These are phyloP conservation scores for Tetrahymena malaccensis DNA, from an alignment of 73 alveolate species.

Conservation along the genomic window DNA sequence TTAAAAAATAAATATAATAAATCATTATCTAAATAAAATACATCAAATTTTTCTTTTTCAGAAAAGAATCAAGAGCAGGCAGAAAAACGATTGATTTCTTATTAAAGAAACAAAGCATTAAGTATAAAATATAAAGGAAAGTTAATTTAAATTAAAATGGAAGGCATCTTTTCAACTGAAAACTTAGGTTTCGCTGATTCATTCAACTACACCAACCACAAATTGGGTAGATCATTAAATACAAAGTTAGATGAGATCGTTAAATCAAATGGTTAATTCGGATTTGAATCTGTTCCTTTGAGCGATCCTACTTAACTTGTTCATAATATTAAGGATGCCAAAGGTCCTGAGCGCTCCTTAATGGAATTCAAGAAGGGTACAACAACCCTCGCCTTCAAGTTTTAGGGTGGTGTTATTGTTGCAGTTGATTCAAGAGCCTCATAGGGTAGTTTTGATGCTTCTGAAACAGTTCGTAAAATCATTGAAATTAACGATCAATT, in stretches of 20 bases:
- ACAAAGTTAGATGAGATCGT: background rate
- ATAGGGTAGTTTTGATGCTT: slow-evolving; percentile 96
- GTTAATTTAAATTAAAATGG: background rate
- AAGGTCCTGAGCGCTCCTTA: background rate
- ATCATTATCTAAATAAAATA: background rate
- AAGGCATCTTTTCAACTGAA: background rate
- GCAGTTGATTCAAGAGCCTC: slow-evolving; percentile 99
- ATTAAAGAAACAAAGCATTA: background rate
- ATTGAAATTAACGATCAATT: slow-evolving; percentile 95
- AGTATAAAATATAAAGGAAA: background rate
- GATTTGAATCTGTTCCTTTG: background rate
- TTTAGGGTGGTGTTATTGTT: slow-evolving; percentile 91
- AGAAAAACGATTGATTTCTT: background rate
- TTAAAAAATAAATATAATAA: background rate
- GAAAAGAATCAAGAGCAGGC: slow-evolving; percentile 1
- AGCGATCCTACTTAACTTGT: background rate
- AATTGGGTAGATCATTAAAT: background rate
- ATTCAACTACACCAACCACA: background rate
- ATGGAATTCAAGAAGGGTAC: slow-evolving; percentile 83
- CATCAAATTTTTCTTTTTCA: background rate
- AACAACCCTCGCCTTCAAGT: slow-evolving; percentile 90
- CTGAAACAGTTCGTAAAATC: slow-evolving; percentile 91
- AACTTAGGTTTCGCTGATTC: background rate
- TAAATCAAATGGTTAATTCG: background rate
- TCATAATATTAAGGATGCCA: background rate